These are phyloP conservation scores for Erodium maritimum DNA, from an alignment of 345 rosid species.

Conservation along the genomic window DNA sequence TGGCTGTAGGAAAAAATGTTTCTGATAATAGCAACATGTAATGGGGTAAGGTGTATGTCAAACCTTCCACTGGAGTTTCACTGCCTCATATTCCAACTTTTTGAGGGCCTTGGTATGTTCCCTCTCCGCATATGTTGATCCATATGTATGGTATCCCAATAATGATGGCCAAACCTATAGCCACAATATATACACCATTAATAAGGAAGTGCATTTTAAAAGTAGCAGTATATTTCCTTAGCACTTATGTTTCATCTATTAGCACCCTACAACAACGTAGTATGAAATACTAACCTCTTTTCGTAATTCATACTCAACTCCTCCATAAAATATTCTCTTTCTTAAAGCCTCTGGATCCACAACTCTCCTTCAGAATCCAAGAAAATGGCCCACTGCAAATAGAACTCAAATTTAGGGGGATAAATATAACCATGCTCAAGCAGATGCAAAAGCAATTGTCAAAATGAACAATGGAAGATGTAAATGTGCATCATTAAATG, in stretches of 20 bases:
- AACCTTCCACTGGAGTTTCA: slow-evolving; percentile 94
- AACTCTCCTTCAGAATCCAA: slow-evolving; percentile 86
- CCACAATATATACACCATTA: slow-evolving; percentile 2
- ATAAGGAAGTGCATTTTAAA: background rate
- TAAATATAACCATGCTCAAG: no score
- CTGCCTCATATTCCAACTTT: slow-evolving; percentile 59
- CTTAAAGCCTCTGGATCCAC: slow-evolving; percentile 55
- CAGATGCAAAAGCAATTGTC: background rate
- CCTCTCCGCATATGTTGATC: slow-evolving; percentile 85
- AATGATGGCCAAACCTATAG: slow-evolving; percentile 77
- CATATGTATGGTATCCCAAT: slow-evolving; percentile 72
- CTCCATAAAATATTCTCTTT: slow-evolving; percentile 88
- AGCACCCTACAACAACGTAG: background rate
- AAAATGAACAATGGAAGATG: background rate
- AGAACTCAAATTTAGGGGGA: background rate
- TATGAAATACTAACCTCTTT: slow-evolving; percentile 52
- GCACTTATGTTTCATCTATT: background rate
- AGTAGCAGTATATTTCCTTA: background rate
- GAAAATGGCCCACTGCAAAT: slow-evolving; percentile 65
- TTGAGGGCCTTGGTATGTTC: slow-evolving; percentile 47
- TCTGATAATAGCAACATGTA: background rate
- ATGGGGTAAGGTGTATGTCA: slow-evolving; percentile 6
- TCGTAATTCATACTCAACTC: slow-evolving; percentile 61
- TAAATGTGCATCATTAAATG: no score
- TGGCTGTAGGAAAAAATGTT: no score